These are phyloP conservation scores for Lodderomyces margitis DNA, from an alignment of 1,139 yeast genomes.

Conservation along the genomic window DNA sequence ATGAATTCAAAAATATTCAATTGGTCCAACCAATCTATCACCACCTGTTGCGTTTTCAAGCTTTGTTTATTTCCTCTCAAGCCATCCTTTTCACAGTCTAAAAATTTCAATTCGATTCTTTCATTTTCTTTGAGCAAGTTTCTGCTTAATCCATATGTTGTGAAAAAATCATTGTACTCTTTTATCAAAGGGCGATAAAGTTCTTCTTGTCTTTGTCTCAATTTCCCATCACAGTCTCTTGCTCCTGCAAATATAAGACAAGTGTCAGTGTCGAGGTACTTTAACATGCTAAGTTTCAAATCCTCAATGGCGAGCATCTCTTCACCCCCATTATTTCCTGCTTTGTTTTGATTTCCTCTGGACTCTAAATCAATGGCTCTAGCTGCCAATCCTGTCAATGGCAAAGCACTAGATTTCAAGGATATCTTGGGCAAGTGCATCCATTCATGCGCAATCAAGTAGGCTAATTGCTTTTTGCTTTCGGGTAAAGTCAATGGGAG, in stretches of 20 bases:
- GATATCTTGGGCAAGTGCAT: constrained; percentile 64
- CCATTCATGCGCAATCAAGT: constrained; percentile 88
- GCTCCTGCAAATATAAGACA: constrained; percentile 81
- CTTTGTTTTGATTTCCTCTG: constrained; percentile 18
- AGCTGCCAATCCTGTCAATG: constrained; percentile 82
- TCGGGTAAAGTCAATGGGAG: constrained; percentile 63
- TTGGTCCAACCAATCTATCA: constrained; percentile 58
- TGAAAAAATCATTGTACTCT: constrained; percentile 62
- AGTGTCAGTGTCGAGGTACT: constrained; percentile 92
- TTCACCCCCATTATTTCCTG: constrained; percentile 18
- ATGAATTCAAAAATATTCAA: constrained; percentile 76
- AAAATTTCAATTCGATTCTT: constrained; percentile 42
- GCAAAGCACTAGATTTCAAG: constrained; percentile 77
- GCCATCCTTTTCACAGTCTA: constrained; percentile 82
- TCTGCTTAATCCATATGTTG: constrained; percentile 35
- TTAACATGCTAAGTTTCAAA: constrained; percentile 56
- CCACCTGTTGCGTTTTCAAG: constrained; percentile 59
- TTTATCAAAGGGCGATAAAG: constrained; percentile 70
- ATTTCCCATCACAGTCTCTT: constrained; percentile 77
- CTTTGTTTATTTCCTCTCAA: constrained; percentile 76
- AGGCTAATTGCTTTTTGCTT: constrained; percentile 61
- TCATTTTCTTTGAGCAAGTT: constrained; percentile 24
- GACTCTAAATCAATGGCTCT: constrained; percentile 72
- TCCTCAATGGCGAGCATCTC: constrained; percentile 53
- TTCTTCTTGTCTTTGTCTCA: constrained; percentile 74